Conservation (phyloP, 306 rosid genomes). For the Acacia acuminata region DNA sequence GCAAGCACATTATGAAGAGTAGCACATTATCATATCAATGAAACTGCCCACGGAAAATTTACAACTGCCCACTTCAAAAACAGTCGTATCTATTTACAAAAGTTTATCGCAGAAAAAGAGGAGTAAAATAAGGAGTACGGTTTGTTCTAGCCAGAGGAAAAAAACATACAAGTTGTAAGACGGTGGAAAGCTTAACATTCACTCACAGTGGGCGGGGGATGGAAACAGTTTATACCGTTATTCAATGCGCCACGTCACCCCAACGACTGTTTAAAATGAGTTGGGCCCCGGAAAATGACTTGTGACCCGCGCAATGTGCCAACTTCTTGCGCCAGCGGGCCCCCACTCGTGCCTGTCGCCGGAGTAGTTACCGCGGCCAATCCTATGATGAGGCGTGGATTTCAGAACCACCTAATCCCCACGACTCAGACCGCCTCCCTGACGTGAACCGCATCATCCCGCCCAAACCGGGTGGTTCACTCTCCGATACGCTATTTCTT, state of each 20-base stretch:
- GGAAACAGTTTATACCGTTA: constrained; percentile 33
- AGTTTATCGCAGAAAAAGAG: constrained; percentile 1
- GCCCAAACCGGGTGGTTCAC: constrained; percentile 75
- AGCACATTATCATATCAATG: background rate
- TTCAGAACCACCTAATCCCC: constrained; percentile 56
- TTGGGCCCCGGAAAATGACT: constrained; percentile 34
- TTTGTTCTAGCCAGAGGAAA: background rate
- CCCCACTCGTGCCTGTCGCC: constrained; percentile 33
- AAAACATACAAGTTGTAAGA: background rate
- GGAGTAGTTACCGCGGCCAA: constrained; percentile 1
- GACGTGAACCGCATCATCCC: constrained; percentile 77
- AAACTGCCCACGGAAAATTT: constrained; percentile 28
- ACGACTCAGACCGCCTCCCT: constrained; percentile 75
- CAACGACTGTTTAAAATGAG: constrained; percentile 22
- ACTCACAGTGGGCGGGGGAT: background rate
- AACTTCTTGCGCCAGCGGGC: constrained; percentile 3
- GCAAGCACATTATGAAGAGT: background rate
- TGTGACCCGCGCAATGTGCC: constrained; percentile 33
- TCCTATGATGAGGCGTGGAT: constrained; percentile 42
- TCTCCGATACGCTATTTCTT: constrained; percentile 64
- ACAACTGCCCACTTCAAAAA: constrained; percentile 27
- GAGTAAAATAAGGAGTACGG: background rate
- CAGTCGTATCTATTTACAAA: constrained; percentile 45
- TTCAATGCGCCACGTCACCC: constrained; percentile 64
- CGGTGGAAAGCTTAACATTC: constrained; percentile 16